Evolutionary conservation across 345 rosid genomes (phyloP), one percentile per base, ranked within the genome.

Genomic region (Pseudoturritis turrita): DNA sequence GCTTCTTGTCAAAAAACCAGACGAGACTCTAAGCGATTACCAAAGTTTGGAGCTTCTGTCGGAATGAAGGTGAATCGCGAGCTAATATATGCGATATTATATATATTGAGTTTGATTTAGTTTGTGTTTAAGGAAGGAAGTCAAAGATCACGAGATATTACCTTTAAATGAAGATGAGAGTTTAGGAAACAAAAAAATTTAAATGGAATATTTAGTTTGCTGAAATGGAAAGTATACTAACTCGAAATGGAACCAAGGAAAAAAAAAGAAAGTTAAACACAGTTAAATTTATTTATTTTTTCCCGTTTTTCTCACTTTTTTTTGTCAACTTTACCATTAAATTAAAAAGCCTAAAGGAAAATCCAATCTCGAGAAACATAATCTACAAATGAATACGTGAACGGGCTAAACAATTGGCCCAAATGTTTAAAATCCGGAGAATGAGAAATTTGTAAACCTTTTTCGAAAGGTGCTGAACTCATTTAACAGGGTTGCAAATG

Each of bases 161-260:
- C 57, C 69, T 21, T 59, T 67, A 50, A 67, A 23, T 22, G 73
- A 67, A 60, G 23, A 68, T 52, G 35, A 18, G 2, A 10, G 2
- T 43, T 75, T 60, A 23, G 78, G 78, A 68, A 75, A 67, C 8
- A 57, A 39, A 4, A 55, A 5, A 46, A 31, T n/a, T 4, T 10
- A 60, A 29, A 23, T 51, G 78, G 73, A 50, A 74, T 74, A 74
- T 67, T 41, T 74, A 12, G 68, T 51, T 39, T 40, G 4, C 39
- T 54, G 51, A 74, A 66, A 33, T 51, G 78, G 78, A 67, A 67
- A 17, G 10, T 75, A 6, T 51, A 75, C 68, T 71, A 49, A 60
- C 3, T 60, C 11, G 26, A 35, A 17, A 26, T 12, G 5, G 18
- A 17, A 33, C 9, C 49, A 57, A 58, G 58, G 17, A 47, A 47